Percentiles rank a stretch among this genome's conserved stretches.
Conservation (phyloP, 1,284 basidiomycete genomes). For the Gastroboletus turbinatus region DNA sequence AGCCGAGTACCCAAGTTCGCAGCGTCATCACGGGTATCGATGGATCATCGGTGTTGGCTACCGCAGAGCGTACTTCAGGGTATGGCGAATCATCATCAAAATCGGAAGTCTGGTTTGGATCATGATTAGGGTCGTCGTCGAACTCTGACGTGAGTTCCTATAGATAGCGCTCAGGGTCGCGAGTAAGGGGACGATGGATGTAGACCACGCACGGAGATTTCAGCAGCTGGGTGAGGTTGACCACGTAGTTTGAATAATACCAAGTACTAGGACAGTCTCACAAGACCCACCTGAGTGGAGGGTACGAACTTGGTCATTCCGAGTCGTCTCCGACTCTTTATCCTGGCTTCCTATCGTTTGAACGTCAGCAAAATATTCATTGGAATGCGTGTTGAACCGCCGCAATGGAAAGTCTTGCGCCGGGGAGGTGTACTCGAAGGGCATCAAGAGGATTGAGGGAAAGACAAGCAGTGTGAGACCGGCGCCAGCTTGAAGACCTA, state of each 20-base stretch:
- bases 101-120: constrained; percentile 37
- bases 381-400: constrained; percentile 4
- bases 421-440: constrained; percentile 16
- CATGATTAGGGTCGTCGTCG: constrained; percentile 50
- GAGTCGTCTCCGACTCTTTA: constrained; percentile 28
- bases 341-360: constrained; percentile 22
- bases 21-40: constrained; percentile 33
- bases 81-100: constrained; percentile 41
- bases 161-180: not conserved
- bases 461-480: constrained; percentile 14
- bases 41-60: constrained; percentile 42
- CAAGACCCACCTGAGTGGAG: constrained; percentile 22
- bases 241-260: not conserved
- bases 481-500: constrained; percentile 9
- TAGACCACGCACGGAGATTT: constrained; percentile 15
- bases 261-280: not conserved
- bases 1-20: constrained; percentile 38
- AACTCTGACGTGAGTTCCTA: constrained; percentile 13
- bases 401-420: constrained; percentile 20
- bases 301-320: constrained; percentile 9
- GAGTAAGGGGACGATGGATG: not conserved
- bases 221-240: constrained; percentile 13
- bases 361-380: constrained; percentile 14
- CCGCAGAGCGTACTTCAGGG: constrained; percentile 45
- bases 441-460: constrained; percentile 20